These are phyloP conservation scores for Tilletia walkeri DNA, from an alignment of 1,284 basidiomycete species.

Conservation along the genomic window DNA sequence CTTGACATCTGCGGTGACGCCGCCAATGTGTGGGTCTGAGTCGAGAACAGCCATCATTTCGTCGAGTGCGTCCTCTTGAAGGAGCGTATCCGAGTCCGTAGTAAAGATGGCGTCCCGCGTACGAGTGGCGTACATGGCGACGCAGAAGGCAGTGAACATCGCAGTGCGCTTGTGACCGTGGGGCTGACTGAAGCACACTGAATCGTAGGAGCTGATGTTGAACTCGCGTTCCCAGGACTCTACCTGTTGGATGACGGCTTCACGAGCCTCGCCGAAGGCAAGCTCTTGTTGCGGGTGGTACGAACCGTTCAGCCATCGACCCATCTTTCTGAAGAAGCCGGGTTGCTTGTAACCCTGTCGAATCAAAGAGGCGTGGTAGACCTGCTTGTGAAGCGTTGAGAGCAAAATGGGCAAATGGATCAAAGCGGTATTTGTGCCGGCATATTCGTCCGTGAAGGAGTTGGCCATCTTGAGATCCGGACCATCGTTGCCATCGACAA, in stretches of 20 bases:
- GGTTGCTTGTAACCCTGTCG: not conserved
- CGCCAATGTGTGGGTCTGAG: slow-evolving; percentile 16
- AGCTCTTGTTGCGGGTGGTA: not conserved
- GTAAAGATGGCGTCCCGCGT: slow-evolving; percentile 20
- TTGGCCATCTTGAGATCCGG: slow-evolving; percentile 23
- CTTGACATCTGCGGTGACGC: slow-evolving; percentile 22
- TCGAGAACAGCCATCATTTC: slow-evolving; percentile 18
- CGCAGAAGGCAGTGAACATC: slow-evolving; percentile 23
- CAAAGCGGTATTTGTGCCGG: not conserved
- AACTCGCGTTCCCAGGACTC: slow-evolving; percentile 16
- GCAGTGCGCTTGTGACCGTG: slow-evolving; percentile 22
- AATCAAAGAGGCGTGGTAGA: slow-evolving; percentile 8
- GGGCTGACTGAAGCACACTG: slow-evolving; percentile 21
- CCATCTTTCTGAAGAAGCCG: slow-evolving; percentile 13
- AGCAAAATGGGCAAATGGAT: slow-evolving; percentile 19
- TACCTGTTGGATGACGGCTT: slow-evolving; percentile 18
- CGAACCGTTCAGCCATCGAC: slow-evolving; percentile 4
- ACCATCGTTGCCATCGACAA: slow-evolving; percentile 20
- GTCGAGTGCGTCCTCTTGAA: slow-evolving; percentile 19
- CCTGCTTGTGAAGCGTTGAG: not conserved
- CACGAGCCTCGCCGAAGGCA: slow-evolving; percentile 1
- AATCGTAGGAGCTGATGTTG: slow-evolving; percentile 16
- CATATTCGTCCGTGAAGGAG: slow-evolving; percentile 18
- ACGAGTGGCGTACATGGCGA: slow-evolving; percentile 15
- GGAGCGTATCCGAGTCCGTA: slow-evolving; percentile 21